Conservation (phyloP, 108 stramenopile species). For the Schizochytrium sp. region DNA sequence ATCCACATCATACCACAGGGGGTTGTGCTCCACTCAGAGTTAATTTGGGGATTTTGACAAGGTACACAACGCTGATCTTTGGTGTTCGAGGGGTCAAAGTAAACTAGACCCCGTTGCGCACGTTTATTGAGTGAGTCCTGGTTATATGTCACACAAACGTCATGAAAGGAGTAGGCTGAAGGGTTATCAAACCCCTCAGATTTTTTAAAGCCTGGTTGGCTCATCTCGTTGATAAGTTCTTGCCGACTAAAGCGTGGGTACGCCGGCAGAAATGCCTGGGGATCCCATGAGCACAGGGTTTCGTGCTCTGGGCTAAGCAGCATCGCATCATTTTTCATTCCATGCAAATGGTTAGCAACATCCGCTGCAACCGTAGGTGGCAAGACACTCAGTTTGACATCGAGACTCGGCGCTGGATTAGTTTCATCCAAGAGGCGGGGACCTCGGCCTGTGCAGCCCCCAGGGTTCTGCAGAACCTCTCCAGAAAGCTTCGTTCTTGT, state of each 20-base stretch:
- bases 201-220: background rate
- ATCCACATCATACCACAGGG: constrained; percentile 55
- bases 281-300: constrained; percentile 58
- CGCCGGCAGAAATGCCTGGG: constrained; percentile 36
- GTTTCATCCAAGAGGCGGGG: background rate
- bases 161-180: constrained; percentile 13
- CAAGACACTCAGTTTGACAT: background rate
- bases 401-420: background rate
- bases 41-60: constrained; percentile 30
- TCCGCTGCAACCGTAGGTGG: background rate
- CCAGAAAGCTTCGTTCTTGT: constrained; percentile 37
- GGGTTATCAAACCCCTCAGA: too few species aligned
- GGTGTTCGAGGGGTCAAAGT: constrained; percentile 36
- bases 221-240: background rate
- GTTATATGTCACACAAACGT: constrained; percentile 55
- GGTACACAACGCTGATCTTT: constrained; percentile 14
- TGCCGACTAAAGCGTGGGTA: background rate
- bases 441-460: background rate
- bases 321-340: background rate
- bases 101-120: constrained; percentile 43
- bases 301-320: constrained; percentile 30
- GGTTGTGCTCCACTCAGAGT: constrained; percentile 22
- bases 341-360: background rate
- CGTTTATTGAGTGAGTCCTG: constrained; percentile 7
- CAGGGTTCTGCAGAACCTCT: background rate